phyloP scores from a whole-genome alignment of 116 monocot species.

The Posidonia oceanica region DNA sequence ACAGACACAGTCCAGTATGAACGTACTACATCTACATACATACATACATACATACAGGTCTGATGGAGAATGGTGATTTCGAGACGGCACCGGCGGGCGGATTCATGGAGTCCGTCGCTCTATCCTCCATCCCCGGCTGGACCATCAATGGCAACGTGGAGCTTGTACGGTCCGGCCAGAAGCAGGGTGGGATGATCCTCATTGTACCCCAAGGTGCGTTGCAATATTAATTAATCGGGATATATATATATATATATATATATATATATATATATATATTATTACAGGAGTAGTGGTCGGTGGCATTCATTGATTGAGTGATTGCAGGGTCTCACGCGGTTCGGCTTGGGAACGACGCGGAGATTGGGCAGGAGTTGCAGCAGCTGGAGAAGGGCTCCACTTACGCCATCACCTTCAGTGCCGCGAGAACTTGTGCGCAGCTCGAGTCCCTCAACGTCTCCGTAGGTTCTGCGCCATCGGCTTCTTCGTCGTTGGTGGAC shows the following conservation, averaged over 20 bases:
- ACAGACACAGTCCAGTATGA: no score
- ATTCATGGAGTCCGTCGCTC: conserved; percentile 20
- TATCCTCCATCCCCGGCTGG: conserved; percentile 58
- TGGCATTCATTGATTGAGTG: no score
- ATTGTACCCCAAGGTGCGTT: conserved; percentile 74
- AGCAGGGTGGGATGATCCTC: conserved; percentile 94
- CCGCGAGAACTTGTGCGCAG: conserved; percentile 86
- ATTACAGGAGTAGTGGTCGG: no score
- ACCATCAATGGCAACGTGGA: conserved; percentile 76
- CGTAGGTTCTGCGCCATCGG: neutral
- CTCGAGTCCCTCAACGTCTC: conserved; percentile 88
- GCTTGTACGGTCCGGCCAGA: conserved; percentile 71
- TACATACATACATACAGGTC: conserved; percentile 24
- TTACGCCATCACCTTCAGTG: conserved; percentile 83
- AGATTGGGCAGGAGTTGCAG: conserved; percentile 40
- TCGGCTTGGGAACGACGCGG: conserved; percentile 83
- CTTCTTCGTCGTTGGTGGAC: conserved; percentile 48
- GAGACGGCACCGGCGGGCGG: conserved; percentile 59
- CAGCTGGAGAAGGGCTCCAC: conserved; percentile 55
- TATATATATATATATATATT: no score
- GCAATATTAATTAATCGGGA: no score
- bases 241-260: no score
- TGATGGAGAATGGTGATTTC: conserved; percentile 73
- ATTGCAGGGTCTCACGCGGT: conserved; percentile 57
- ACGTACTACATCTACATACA: no score